Base-by-base conservation (phyloP, 768 basidiomycete genomes). In the Neoboletus magnificus region DNA sequence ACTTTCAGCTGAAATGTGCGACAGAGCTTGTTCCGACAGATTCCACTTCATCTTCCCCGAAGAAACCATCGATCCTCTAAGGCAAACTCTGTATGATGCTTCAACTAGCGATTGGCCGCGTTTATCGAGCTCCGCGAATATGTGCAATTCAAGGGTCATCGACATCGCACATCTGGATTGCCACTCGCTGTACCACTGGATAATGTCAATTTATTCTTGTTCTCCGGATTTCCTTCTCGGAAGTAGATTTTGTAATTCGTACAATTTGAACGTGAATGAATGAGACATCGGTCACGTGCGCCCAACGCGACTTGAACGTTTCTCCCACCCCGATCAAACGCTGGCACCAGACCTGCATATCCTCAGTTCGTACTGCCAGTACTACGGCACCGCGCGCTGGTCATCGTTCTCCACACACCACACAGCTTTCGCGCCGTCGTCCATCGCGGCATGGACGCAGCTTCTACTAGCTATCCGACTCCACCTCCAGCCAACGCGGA, bases 401-500 rank as follows among this genome's bases (percentile, higher is more conserved):
- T 45, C 42, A 13, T 48, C 25, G 43, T 48, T 47, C 27, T 43
- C 13, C 39, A 48, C 23, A n/a, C 23, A 42, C 18, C 50, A 22
- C 39, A 12, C 25, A 40, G 13, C 50, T 39, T 18, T 32, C 52
- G 23, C 16, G 22, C 37, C 30, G 41, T 39, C 43, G 41, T 41
- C 39, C 45, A 41, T 54, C 20, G 35, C 44, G 48, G 46, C 59
- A 71, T 71, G 66, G 58, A 62, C 20, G 43, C 44, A 16, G 43
- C 55, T 51, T 52, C 53, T 39, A 57, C 63, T 59, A 64, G 60
- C 62, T 62, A 66, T 36, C 66, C 74, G 48, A 51, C 65, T 9
- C 55, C 67, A 46, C 66, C 72, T n/a, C n/a, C 45, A 30, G 75
- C 13, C 29, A 48, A 77, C 63, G 71, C 63, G 53, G 78, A 82